Conservation (phyloP, 2,329 filamentous ascomycete genomes). For the Incumbomyces delicatus region DNA sequence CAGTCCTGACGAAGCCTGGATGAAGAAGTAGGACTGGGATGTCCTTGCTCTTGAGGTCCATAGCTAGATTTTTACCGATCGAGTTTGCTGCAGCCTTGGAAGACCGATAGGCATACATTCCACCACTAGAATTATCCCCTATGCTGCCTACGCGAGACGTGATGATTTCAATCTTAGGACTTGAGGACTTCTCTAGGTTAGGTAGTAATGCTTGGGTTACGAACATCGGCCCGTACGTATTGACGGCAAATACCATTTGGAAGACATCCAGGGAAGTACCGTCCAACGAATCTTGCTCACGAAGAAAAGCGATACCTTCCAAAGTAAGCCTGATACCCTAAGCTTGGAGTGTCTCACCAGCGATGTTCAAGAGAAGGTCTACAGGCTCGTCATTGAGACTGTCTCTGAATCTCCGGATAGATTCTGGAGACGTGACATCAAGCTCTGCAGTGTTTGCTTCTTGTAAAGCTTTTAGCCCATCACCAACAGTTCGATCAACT, state of each 20-base stretch:
- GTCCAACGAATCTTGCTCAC: constrained; percentile 26
- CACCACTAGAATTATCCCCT: constrained; percentile 33
- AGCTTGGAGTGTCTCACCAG: constrained; percentile 5
- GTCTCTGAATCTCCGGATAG: constrained; percentile 16
- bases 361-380: constrained; percentile 19
- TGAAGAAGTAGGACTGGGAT: constrained; percentile 35
- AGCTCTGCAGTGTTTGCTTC: constrained; percentile 10
- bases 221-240: constrained; percentile 37
- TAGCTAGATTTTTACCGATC: constrained; percentile 34
- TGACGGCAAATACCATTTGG: constrained; percentile 32
- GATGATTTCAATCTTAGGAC: constrained; percentile 32
- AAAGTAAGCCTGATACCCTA: not conserved
- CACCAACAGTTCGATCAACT: constrained; percentile 12
- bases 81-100: constrained; percentile 38
- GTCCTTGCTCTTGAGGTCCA: constrained; percentile 34
- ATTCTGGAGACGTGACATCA: constrained; percentile 15
- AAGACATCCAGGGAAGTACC: constrained; percentile 18
- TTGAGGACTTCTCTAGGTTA: constrained; percentile 26
- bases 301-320: constrained; percentile 26
- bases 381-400: constrained; percentile 10
- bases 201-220: constrained; percentile 36
- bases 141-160: constrained; percentile 36
- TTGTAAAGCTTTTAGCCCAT: constrained; percentile 11
- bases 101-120: constrained; percentile 35
- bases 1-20: constrained; percentile 35